Conservation (phyloP, 2,329 filamentous ascomycete genomes). For the Colletotrichum kahawae region DNA sequence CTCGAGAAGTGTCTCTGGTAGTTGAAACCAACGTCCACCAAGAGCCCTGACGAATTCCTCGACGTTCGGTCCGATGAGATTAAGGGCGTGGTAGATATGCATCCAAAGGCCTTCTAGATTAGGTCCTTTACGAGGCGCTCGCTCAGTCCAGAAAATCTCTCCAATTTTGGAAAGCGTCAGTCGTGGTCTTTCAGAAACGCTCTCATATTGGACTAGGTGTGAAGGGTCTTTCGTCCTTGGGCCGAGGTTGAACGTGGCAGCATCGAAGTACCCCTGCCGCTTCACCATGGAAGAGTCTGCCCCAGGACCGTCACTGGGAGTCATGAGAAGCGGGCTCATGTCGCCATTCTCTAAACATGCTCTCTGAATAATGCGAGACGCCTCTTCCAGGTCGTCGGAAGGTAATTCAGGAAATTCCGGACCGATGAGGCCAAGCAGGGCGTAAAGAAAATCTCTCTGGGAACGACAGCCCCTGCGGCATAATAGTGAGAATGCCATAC, state of each 20-base stretch:
- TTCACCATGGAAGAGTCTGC: neutral
- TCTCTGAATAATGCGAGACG: neutral
- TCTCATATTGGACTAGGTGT: neutral
- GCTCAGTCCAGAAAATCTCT: neutral
- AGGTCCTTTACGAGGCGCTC: neutral
- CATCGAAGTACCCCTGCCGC: neutral
- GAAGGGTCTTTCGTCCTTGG: neutral
- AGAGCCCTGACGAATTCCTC: neutral
- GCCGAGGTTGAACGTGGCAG: neutral
- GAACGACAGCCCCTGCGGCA: neutral
- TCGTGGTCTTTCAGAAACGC: neutral
- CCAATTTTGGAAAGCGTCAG: neutral
- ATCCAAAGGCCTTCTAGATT: neutral
- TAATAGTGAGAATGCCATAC: neutral
- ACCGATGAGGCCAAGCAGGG: neutral
- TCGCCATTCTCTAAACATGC: neutral
- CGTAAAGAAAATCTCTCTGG: neutral
- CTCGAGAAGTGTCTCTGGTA: neutral
- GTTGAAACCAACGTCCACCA: neutral
- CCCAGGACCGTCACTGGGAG: neutral
- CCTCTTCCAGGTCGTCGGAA: neutral
- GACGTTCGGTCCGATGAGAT: neutral
- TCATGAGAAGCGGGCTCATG: neutral
- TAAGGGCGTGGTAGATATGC: neutral
- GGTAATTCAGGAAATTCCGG: neutral